Evolutionary conservation across 2,329 filamentous ascomycete genomes (phyloP), one percentile per base, ranked within the genome.

Genomic region (Fusarium duplospermum): DNA sequence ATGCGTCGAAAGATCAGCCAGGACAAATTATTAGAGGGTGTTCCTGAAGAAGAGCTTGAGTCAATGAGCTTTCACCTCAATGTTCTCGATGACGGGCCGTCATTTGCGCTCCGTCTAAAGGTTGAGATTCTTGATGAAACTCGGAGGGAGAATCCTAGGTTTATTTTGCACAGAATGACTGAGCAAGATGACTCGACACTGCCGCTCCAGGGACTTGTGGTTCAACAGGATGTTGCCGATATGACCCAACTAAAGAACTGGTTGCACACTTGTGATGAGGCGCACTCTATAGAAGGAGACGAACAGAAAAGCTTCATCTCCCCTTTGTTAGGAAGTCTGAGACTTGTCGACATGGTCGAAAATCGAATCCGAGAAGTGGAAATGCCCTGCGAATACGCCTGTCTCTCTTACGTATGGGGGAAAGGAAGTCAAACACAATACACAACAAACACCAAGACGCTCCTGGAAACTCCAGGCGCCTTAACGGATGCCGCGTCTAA

Each of bases 331-430:
- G 7, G 18, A 5, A 61, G 6, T 3, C 10, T 71, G 0, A 38
- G 67, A 33, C 54, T 71, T 7, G 66, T 71, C 0, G 67, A 71
- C 4, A 71, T 58, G 1, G 1, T 24, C 1, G 67, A 71, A 0
- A 60, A 64, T 3, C 71, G 58, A 10, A 58, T 71, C 10, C 56
- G 54, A 16, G 63, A 61, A 3, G 58, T 67, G 6, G 6, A 71
- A 1, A 52, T 38, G 0, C 67, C 67, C 4, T 71, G 58, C 16
- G 57, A 64, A 7, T 71, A 71, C 2, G 54, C 58, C 9, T 71
- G 69, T 1, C 63, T 71, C 18, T 71, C 69, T 0, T 71, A 71
- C 11, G 69, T 71, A 4, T 71, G 67, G 69, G 69, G 69, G 10
- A 71, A 64, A 7, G 69, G 69, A 3, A 71, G 58, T 6, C 67